Conservation (phyloP, 768 basidiomycete species). For the Holtermanniella nyarrowii region DNA sequence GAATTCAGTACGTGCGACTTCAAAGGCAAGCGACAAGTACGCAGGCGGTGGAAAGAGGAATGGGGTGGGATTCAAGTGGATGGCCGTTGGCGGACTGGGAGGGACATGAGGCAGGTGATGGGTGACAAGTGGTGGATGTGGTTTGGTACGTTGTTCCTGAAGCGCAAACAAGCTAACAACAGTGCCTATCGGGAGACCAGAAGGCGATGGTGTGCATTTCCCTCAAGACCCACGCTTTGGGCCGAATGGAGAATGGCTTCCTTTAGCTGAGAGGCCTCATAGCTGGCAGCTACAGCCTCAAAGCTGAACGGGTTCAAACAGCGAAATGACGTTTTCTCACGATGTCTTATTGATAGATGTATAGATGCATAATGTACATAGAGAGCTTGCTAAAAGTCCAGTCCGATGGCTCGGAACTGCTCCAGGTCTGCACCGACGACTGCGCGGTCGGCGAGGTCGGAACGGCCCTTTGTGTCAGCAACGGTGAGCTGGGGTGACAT, state of each 20-base stretch:
- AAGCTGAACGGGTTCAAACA: too few relatives aligned
- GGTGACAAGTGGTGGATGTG: slow-evolving; percentile 58
- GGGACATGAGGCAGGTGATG: slow-evolving; percentile 58
- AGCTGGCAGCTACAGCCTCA: too few relatives aligned
- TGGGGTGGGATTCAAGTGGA: slow-evolving; percentile 69
- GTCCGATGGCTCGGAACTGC: slow-evolving; percentile 68
- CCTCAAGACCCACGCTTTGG: slow-evolving; percentile 35
- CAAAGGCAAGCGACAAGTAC: slow-evolving; percentile 23
- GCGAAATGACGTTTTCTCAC: not conserved
- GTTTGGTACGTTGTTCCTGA: slow-evolving; percentile 57
- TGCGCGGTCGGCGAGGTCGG: slow-evolving; percentile 69
- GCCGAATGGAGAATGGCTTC: slow-evolving; percentile 37
- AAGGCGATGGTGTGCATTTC: slow-evolving; percentile 37
- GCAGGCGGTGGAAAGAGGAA: slow-evolving; percentile 58
- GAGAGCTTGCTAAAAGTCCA: slow-evolving; percentile 65
- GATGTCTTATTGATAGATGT: not conserved
- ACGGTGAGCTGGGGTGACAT: slow-evolving; percentile 18
- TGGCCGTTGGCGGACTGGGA: slow-evolving; percentile 78
- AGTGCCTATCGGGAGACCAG: slow-evolving; percentile 36
- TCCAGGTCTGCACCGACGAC: slow-evolving; percentile 56
- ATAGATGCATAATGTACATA: not conserved
- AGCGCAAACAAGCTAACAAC: not conserved
- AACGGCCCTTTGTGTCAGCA: slow-evolving; percentile 51
- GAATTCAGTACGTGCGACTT: slow-evolving; percentile 50
- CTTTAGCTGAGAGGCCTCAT: slow-evolving; percentile 33